Base-by-base conservation (phyloP, 2,329 filamentous ascomycete genomes). In the Zelopaecilomyces penicillatus region DNA sequence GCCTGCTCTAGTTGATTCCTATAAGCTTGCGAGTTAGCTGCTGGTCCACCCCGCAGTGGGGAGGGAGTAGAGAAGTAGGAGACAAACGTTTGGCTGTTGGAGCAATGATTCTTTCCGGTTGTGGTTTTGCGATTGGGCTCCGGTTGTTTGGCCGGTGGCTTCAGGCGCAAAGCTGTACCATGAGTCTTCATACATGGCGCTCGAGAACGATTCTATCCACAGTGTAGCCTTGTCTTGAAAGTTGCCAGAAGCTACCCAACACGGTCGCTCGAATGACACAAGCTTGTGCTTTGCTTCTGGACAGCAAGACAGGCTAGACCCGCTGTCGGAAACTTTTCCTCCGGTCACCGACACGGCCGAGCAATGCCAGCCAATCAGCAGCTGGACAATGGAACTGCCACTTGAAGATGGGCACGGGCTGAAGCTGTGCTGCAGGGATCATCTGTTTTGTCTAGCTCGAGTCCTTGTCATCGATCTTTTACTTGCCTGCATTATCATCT, bases 91-190 rank as follows among this genome's bases (percentile, higher is more conserved):
- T 37, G 79, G 71, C 53, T 80, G 79, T 56, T 82, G 78, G 43
- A 90, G 71, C 42, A 90, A 72, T 35, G 84, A 87, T 59, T 83
- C 76, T 57, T 76, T 80, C 48, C 85, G 78, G 52, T 75, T 76
- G 58, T 85, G 84, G 41, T 74, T 74, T 37, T 70, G 54, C 39
- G 65, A 57, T 45, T 71, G 66, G 30, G 57, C 57, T 35, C 71
- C 66, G 27, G 69, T 64, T 37, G 68, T 56, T 54, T 72, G 75
- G 51, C 73, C 67, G 46, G 74, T 67, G 43, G 76, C 65, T 44
- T 83, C 78, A 28, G 84, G 77, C 52, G 86, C 78, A 59, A 87
- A 83, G 61, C 76, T 87, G 67, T 90, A 88, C 85, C 86, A 91
- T 30, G 84, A 81, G 64, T 91, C 86, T 65, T 91, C 86, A 63